phyloP scores from a whole-genome alignment of 108 stramenopile species.

The Skeletonema grethae region DNA sequence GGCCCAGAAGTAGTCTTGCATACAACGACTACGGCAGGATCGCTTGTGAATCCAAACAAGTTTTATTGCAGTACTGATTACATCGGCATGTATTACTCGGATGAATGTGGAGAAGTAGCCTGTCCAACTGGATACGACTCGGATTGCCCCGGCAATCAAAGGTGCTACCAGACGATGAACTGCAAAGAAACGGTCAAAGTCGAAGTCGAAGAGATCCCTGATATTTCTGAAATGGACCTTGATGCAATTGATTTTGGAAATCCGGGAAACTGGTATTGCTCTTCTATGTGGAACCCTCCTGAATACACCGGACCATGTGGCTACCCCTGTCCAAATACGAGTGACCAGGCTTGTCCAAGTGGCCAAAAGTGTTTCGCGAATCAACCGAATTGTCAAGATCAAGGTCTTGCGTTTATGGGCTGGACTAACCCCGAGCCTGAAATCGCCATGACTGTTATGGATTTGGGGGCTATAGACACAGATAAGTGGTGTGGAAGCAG shows the following conservation, averaged over 20 bases:
- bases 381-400: neutral
- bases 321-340: neutral
- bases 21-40: neutral
- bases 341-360: neutral
- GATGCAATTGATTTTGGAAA: neutral
- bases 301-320: neutral
- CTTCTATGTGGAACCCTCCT: neutral
- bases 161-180: neutral
- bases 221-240: neutral
- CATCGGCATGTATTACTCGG: neutral
- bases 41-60: neutral
- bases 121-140: neutral
- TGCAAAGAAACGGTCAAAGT: neutral
- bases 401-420: neutral
- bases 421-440: neutral
- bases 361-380: slow-evolving; percentile 3
- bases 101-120: neutral
- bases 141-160: neutral
- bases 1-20: neutral
- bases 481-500: slow-evolving; percentile 28
- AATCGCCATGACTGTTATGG: neutral
- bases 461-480: neutral
- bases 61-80: neutral
- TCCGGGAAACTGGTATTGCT: neutral
- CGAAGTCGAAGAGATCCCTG: neutral